Conservation (phyloP, 306 rosid species). For the Carpinus fangiana region DNA sequence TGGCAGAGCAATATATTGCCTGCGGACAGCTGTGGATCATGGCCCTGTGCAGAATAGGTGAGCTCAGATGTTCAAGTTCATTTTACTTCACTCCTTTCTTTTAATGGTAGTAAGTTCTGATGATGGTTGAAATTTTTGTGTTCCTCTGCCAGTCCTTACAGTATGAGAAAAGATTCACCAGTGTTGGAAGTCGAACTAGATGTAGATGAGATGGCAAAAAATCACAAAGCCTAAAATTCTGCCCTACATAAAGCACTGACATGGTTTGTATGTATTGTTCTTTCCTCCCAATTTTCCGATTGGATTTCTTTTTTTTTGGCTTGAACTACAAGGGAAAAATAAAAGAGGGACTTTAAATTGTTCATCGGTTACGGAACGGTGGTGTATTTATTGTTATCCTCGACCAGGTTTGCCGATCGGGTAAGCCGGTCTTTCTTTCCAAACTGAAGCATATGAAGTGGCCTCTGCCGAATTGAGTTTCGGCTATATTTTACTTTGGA, state of each 20-base stretch:
- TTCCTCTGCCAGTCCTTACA: slow-evolving; percentile 44
- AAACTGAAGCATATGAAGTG: slow-evolving; percentile 23
- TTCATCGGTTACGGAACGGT: slow-evolving; percentile 23
- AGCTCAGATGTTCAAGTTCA: slow-evolving; percentile 16
- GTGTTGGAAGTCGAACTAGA: slow-evolving; percentile 84
- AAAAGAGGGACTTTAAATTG: slow-evolving; percentile 35
- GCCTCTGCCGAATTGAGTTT: slow-evolving; percentile 28
- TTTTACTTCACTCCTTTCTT: slow-evolving; percentile 23
- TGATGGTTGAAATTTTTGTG: slow-evolving; percentile 29
- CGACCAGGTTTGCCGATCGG: slow-evolving; percentile 19
- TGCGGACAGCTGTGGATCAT: slow-evolving; percentile 90
- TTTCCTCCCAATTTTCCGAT: slow-evolving; percentile 27
- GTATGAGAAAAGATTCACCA: slow-evolving; percentile 72
- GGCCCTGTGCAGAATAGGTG: slow-evolving; percentile 91
- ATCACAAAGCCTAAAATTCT: slow-evolving; percentile 56
- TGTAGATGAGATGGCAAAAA: slow-evolving; percentile 86
- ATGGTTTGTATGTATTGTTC: slow-evolving; percentile 39
- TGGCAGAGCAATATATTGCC: slow-evolving; percentile 90
- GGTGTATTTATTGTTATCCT: slow-evolving; percentile 24
- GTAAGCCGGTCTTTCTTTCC: slow-evolving; percentile 22
- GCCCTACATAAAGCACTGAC: slow-evolving; percentile 30
- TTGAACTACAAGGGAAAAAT: slow-evolving; percentile 31
- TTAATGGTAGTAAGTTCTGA: not conserved
- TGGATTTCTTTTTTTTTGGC: slow-evolving; percentile 29
- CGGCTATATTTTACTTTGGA: not conserved